Conservation (phyloP, 768 basidiomycete species). For the Tephrocybe sp. region DNA sequence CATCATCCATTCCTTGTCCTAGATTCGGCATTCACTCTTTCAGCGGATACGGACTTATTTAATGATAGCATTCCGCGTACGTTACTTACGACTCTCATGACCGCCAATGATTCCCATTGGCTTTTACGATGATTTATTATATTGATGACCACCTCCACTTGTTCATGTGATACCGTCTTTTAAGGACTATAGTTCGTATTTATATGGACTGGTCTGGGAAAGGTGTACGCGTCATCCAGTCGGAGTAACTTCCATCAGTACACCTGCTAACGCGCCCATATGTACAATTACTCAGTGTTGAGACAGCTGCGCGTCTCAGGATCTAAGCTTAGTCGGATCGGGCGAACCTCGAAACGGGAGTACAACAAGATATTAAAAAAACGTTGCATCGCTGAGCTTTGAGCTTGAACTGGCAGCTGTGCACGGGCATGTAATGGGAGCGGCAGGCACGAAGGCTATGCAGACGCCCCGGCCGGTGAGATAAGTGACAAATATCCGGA, state of each 20-base stretch:
- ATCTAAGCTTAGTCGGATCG: slow-evolving; percentile 17
- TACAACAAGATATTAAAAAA: slow-evolving; percentile 42
- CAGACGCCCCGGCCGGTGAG: background rate
- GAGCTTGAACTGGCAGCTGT: slow-evolving; percentile 22
- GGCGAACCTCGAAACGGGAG: slow-evolving; percentile 8
- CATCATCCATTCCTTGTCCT: slow-evolving; percentile 28
- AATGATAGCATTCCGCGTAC: slow-evolving; percentile 28
- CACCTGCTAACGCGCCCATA: slow-evolving; percentile 10
- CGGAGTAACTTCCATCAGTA: slow-evolving; percentile 4
- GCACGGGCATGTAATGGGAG: background rate
- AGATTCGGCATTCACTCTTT: slow-evolving; percentile 24
- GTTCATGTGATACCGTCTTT: slow-evolving; percentile 15
- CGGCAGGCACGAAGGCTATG: slow-evolving; percentile 19
- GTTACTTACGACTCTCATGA: slow-evolving; percentile 35
- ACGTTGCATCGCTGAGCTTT: slow-evolving; percentile 38
- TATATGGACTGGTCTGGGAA: slow-evolving; percentile 4
- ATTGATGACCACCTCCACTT: background rate
- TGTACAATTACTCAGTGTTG: slow-evolving; percentile 12
- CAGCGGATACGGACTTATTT: slow-evolving; percentile 26
- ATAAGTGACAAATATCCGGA: slow-evolving; percentile 1
- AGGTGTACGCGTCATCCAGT: slow-evolving; percentile 9
- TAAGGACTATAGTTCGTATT: slow-evolving; percentile 3
- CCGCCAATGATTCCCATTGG: slow-evolving; percentile 18
- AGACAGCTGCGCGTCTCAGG: slow-evolving; percentile 10
- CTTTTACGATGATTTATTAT: slow-evolving; percentile 25